Conservation (phyloP, 179 eudicot species). For the Silene coronaria region DNA sequence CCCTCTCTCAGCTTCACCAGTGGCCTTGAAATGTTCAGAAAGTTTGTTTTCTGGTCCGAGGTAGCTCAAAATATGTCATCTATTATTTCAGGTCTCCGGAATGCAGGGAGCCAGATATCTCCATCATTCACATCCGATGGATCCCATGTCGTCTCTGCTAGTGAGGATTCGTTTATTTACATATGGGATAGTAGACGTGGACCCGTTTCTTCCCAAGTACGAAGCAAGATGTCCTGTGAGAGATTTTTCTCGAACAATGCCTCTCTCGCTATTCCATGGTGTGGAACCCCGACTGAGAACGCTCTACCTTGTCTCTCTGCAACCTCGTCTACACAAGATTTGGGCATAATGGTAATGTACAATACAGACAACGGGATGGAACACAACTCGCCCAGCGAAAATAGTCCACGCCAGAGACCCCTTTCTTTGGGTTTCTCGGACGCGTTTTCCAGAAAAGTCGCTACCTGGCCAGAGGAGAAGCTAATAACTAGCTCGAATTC, state of each 20-base stretch:
- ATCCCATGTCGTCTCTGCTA: conserved; percentile 47
- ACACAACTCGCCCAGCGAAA: neutral
- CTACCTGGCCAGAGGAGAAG: conserved; percentile 92
- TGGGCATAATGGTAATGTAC: conserved; percentile 31
- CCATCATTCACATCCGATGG: conserved; percentile 80
- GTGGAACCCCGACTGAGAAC: conserved; percentile 35
- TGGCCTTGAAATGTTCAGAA: no score
- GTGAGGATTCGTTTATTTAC: conserved; percentile 60
- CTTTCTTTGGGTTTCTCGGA: conserved; percentile 42
- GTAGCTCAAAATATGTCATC: neutral
- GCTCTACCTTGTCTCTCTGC: conserved; percentile 21
- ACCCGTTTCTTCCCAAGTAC: conserved; percentile 28
- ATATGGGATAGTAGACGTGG: conserved; percentile 54
- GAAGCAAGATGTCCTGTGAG: conserved; percentile 44
- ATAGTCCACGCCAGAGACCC: no score
- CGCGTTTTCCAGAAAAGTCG: conserved; percentile 47
- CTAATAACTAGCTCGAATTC: conserved; percentile 42
- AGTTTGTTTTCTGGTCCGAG: no score
- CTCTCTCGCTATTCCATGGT: conserved; percentile 73
- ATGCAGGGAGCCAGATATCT: conserved; percentile 52
- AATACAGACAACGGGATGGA: conserved; percentile 14
- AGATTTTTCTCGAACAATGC: conserved; percentile 54
- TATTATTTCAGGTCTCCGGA: conserved; percentile 41
- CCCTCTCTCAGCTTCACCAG: no score
- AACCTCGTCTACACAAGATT: conserved; percentile 9